Percentiles rank a stretch among this genome's conserved stretches.
phyloP scores from a whole-genome alignment of 2,329 filamentous ascomycete genomes.

The Hortaea sp. region DNA sequence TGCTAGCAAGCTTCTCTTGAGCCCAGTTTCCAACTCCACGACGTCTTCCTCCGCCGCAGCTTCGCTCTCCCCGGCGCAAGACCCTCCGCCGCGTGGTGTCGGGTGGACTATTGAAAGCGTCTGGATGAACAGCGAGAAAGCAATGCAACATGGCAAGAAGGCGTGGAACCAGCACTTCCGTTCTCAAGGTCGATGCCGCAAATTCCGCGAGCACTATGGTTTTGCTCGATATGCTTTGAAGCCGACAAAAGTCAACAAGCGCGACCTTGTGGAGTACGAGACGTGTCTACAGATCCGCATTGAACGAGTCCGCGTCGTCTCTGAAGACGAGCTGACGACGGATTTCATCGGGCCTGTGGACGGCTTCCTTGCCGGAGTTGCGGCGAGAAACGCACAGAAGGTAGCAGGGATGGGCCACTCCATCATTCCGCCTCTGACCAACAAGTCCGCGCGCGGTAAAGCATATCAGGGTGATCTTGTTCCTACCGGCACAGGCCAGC shows the following conservation, averaged over 20 bases:
- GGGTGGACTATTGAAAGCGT: conserved; percentile 5
- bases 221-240: conserved; percentile 6
- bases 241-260: not conserved
- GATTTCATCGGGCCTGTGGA: conserved; percentile 1
- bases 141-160: conserved; percentile 4
- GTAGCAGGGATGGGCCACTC: not conserved
- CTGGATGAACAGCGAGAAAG: conserved; percentile 3
- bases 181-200: not conserved
- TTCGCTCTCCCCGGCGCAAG: not conserved
- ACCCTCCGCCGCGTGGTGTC: not conserved
- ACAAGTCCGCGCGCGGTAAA: not conserved
- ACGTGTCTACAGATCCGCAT: conserved; percentile 4
- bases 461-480: conserved; percentile 1
- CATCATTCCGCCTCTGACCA: not conserved
- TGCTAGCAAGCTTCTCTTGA: not conserved
- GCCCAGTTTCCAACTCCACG: not conserved
- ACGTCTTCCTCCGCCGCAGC: not conserved
- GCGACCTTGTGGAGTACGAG: not conserved
- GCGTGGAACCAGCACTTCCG: conserved; percentile 4
- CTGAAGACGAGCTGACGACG: conserved; percentile 2
- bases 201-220: conserved; percentile 6
- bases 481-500: not conserved
- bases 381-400: not conserved
- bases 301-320: conserved; percentile 5
- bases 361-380: not conserved